A percentile compares a stretch with the other conserved stretches of the same genome.
Conservation (phyloP, 108 stramenopile species). For the Epithemia pelagica region DNA sequence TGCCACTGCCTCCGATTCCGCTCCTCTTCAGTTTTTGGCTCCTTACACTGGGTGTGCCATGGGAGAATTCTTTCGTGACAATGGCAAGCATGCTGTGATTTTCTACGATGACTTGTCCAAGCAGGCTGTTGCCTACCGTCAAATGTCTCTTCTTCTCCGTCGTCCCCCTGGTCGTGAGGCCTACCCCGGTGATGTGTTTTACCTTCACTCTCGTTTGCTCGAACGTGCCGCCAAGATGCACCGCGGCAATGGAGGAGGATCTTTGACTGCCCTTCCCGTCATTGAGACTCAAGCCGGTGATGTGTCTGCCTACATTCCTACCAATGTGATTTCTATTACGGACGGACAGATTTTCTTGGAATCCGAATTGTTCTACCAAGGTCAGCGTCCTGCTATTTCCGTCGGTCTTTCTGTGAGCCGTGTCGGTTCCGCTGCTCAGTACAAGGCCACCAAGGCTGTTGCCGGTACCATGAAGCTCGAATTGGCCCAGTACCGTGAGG, state of each 20-base stretch:
- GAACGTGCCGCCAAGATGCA: constrained; percentile 99
- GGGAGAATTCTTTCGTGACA: constrained; percentile 99
- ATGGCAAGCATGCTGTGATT: constrained; percentile 99
- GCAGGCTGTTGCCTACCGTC: constrained; percentile 99
- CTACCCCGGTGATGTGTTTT: constrained; percentile 99
- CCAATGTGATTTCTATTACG: constrained; percentile 99
- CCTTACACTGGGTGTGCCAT: constrained; percentile 99
- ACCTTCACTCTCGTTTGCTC: constrained; percentile 99
- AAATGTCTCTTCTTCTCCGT: constrained; percentile 99
- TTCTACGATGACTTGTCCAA: constrained; percentile 99
- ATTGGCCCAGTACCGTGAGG: constrained; percentile 99
- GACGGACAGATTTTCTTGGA: constrained; percentile 99
- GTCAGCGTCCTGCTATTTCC: constrained; percentile 99
- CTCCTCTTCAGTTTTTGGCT: constrained; percentile 99
- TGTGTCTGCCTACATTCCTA: constrained; percentile 99
- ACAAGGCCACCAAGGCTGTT: constrained; percentile 99
- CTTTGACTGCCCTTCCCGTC: constrained; percentile 98
- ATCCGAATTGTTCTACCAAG: constrained; percentile 99
- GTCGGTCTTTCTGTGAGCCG: constrained; percentile 99
- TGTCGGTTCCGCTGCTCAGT: constrained; percentile 99
- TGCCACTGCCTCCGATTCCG: constrained; percentile 98
- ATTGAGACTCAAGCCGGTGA: constrained; percentile 99
- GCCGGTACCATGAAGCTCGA: constrained; percentile 99
- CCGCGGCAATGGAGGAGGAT: constrained; percentile 92
- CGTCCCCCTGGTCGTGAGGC: constrained; percentile 99